These are phyloP conservation scores for Centrapalus pauciflorus DNA, from an alignment of 129 eudicot genomes.

Conservation along the genomic window DNA sequence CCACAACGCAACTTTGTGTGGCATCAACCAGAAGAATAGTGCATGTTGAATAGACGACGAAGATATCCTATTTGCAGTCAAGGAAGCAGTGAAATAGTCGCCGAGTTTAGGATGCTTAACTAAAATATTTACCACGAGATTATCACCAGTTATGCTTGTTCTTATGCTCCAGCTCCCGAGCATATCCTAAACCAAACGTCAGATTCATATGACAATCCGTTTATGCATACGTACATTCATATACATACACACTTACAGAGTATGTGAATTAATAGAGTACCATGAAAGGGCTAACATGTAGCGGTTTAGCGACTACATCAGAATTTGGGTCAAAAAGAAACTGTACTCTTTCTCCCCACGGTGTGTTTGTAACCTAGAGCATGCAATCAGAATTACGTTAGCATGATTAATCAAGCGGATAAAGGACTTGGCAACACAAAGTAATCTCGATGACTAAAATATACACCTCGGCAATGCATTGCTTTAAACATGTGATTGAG, in stretches of 20 bases:
- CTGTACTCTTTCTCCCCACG: constrained; percentile 94
- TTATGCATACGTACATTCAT: not conserved
- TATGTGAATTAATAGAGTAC: constrained; percentile 20
- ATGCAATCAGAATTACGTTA: not conserved
- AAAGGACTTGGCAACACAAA: not conserved
- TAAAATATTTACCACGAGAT: constrained; percentile 52
- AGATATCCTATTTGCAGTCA: constrained; percentile 60
- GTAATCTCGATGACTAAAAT: not conserved
- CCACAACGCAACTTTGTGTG: constrained; percentile 88
- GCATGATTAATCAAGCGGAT: not conserved
- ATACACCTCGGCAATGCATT: constrained; percentile 91
- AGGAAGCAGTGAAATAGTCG: constrained; percentile 74
- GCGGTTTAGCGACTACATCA: constrained; percentile 83
- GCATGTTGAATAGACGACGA: constrained; percentile 44
- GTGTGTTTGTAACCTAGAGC: constrained; percentile 89
- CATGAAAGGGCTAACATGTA: constrained; percentile 99
- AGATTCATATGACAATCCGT: not conserved
- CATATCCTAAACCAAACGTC: constrained; percentile 60
- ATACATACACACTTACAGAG: not conserved
- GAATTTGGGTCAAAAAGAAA: constrained; percentile 70
- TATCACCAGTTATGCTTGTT: constrained; percentile 66
- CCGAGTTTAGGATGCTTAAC: constrained; percentile 90
- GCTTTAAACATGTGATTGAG: constrained; percentile 41
- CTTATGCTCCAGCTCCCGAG: constrained; percentile 79
- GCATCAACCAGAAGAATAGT: constrained; percentile 85